Evolutionary conservation across 257 asterid species (phyloP), one percentile per base, ranked within the genome.

Genomic region (Lithospermum erythrorhizon): DNA sequence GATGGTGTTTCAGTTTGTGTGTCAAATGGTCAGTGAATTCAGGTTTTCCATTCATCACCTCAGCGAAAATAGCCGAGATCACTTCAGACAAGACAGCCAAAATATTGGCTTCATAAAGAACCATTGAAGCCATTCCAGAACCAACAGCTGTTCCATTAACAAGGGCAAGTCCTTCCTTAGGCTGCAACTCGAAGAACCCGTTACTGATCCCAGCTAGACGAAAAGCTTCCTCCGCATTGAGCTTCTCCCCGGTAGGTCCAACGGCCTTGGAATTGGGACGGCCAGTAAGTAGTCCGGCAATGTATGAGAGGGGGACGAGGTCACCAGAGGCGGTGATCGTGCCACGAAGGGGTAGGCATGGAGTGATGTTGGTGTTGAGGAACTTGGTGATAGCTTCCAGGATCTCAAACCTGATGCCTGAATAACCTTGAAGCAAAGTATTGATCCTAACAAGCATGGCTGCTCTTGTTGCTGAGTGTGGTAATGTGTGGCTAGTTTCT

Each of bases 61-160:
- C 85, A 25, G 85, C 82, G 13, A 79, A 79, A 55, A 79, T 63
- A 1, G 82, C 85, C 1, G 85, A 79, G 9, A 76, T 20, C 6
- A 79, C 82, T 61, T 63, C 85, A 21, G 85, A 71, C 19, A 76
- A 16, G 0, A 76, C 64, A 1, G 67, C 74, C 19, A 79, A 72
- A 15, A 79, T 61, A 24, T 79, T 79, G 15, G 74, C 66, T 23
- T 79, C 85, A 29, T 73, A 79, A 0, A 79, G 80, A 21, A 76
- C 82, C 62, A 73, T 68, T 13, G 85, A 79, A 23, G 82, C 82
- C 78, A 79, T n/a, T 55, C 82, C 82, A 67, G 85, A 79, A 53
- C 85, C 82, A 53, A 76, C 80, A 10, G 85, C 82, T 1, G 82
- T 79, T 14, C 85, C 80, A 56, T 79, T 79, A 21, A 79, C 85